Conservation (phyloP, 1,284 basidiomycete species). For the Psilocybe mexicana region DNA sequence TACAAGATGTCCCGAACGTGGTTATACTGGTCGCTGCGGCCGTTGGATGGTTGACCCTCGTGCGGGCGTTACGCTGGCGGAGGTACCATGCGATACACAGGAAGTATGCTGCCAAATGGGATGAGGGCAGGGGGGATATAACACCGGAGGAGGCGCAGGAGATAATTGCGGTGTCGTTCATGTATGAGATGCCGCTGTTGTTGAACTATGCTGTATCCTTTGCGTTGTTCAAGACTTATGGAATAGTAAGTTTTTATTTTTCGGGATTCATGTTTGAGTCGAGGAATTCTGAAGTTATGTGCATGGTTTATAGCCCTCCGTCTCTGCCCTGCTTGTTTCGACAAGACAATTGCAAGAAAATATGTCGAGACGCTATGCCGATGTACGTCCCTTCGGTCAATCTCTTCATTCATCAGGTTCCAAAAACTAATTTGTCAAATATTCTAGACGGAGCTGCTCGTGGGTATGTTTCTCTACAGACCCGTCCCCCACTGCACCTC, state of each 20-base stretch:
- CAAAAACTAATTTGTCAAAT: neutral
- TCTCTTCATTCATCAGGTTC: neutral
- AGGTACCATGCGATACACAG: constrained; percentile 37
- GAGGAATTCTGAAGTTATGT: neutral
- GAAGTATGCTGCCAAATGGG: constrained; percentile 33
- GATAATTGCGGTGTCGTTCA: constrained; percentile 32
- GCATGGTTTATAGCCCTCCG: constrained; percentile 36
- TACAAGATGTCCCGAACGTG: constrained; percentile 5
- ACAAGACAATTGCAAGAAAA: constrained; percentile 40
- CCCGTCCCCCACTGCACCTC: neutral
- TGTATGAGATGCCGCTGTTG: constrained; percentile 46
- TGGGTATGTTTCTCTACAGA: constrained; percentile 24
- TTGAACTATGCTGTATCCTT: constrained; percentile 40
- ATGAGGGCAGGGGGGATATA: constrained; percentile 29
- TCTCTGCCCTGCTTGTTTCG: constrained; percentile 40
- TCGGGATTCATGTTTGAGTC: neutral
- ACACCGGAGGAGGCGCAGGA: constrained; percentile 46
- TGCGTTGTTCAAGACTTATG: constrained; percentile 52
- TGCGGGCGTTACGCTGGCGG: constrained; percentile 37
- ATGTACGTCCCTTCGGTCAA: constrained; percentile 34
- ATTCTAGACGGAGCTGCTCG: constrained; percentile 41
- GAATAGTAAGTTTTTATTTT: constrained; percentile 36
- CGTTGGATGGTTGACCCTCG: constrained; percentile 26
- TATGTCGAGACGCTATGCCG: constrained; percentile 43
- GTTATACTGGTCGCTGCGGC: constrained; percentile 4